These are phyloP conservation scores for Gnomoniopsis sp. DNA, from an alignment of 2,329 filamentous ascomycete genomes.

Conservation along the genomic window DNA sequence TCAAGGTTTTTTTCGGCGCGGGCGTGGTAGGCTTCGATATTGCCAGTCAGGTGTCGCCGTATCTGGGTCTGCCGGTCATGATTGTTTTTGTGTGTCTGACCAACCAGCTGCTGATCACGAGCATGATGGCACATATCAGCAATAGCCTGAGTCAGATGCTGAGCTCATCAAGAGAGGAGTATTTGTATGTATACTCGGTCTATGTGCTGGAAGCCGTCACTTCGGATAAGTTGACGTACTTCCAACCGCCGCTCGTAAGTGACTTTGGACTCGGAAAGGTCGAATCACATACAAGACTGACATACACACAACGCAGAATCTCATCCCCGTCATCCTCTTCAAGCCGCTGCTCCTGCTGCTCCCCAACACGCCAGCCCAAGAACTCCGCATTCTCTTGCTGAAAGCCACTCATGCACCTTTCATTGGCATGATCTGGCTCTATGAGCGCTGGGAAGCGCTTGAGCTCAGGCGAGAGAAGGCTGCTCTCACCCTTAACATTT, in stretches of 20 bases:
- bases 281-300: not conserved
- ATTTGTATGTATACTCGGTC: slow-evolving; percentile 12
- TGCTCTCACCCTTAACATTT: not conserved
- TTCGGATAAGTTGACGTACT: slow-evolving; percentile 13
- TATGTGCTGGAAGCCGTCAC: slow-evolving; percentile 13
- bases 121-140: slow-evolving; percentile 15
- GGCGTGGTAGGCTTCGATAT: slow-evolving; percentile 12
- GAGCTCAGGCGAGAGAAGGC: slow-evolving; percentile 1
- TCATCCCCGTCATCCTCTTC: slow-evolving; percentile 10
- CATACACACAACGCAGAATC: not conserved
- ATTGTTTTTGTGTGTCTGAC: slow-evolving; percentile 10
- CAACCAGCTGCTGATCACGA: slow-evolving; percentile 14
- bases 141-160: slow-evolving; percentile 11
- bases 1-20: slow-evolving; percentile 10
- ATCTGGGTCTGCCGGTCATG: slow-evolving; percentile 12
- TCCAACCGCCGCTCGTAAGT: slow-evolving; percentile 12
- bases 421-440: slow-evolving; percentile 6
- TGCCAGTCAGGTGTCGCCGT: slow-evolving; percentile 5
- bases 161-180: slow-evolving; percentile 11
- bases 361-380: not conserved
- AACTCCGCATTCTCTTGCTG: slow-evolving; percentile 9
- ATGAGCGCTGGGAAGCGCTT: slow-evolving; percentile 6
- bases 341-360: not conserved
- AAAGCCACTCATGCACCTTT: slow-evolving; percentile 8
- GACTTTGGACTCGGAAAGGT: not conserved